These are phyloP conservation scores for Termitomyces sp. DNA, from an alignment of 768 basidiomycete species.

Conservation along the genomic window DNA sequence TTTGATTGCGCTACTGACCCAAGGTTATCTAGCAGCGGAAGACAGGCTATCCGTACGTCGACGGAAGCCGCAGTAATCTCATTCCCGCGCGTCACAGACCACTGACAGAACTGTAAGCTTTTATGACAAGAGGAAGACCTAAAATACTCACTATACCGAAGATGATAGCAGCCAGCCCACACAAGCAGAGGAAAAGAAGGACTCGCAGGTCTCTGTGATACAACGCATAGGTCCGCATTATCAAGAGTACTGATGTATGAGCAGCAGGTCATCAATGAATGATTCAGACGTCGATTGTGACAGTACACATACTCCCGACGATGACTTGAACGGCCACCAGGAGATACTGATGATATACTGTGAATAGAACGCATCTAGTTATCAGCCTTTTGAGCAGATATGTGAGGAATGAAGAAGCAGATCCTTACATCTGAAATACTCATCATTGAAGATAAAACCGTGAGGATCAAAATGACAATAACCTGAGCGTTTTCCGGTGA, in stretches of 20 bases:
- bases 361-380: too few relatives aligned
- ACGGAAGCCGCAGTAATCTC: not conserved
- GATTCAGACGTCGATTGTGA: not conserved
- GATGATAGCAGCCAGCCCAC: not conserved
- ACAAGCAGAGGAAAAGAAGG: not conserved
- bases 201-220: not conserved
- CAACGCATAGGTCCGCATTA: not conserved
- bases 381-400: not conserved
- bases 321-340: slow-evolving; percentile 27
- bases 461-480: not conserved
- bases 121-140: not conserved
- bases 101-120: not conserved
- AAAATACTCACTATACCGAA: not conserved
- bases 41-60: not conserved
- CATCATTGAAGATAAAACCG: not conserved
- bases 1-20: not conserved
- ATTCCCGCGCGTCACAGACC: not conserved
- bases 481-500: slow-evolving; percentile 16
- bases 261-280: not conserved
- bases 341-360: slow-evolving; percentile 25
- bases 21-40: not conserved
- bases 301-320: slow-evolving; percentile 27
- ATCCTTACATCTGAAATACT: not conserved
- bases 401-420: not conserved
- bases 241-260: not conserved